Evolutionary conservation across 768 basidiomycete genomes (phyloP), one percentile per base, ranked within the genome.

Genomic region (Termitomyces heimii): DNA sequence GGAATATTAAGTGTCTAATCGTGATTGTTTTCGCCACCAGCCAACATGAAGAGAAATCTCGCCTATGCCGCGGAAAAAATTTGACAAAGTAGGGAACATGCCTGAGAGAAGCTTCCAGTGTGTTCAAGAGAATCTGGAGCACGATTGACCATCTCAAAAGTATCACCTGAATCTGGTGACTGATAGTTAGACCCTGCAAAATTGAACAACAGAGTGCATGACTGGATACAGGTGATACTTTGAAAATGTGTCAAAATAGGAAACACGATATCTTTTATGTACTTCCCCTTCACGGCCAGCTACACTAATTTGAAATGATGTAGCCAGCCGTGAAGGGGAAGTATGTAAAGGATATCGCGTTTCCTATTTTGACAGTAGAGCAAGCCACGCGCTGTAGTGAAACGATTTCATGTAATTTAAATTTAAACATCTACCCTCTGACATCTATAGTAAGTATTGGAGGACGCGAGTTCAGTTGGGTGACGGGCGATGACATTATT

Each of bases 401-500:
- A 5, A 18, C n/a, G 34, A 50, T 4, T 9, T 18, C 26, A 24
- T 50, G 28, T 45, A n/a, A 35, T 35, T 50, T 26, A 50, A 43
- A 35, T 43, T 24, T 39, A 37, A 13, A 42, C 16, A 29, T 45
- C 28, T 8, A 24, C 8, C 37, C 39, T n/a, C n/a, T n/a, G 26
- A 49, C 22, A 43, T 24, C 10, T 14, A 31, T 37, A 16, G 39
- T n/a, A 9, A 40, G 39, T n/a, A 40, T 40, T n/a, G 37, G 37
- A 37, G 39, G 39, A 39, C 3, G 35, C 14, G 18, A 37, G 35
- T 18, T 18, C 5, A 4, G 37, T 7, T 39, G n/a, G n/a, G n/a
- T n/a, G n/a, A n/a, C n/a, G n/a, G n/a, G 24, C 39, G 8, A 34
- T 34, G 32, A 14, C 32, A 14, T 29, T 61, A 53, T 56, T 61